Base-by-base conservation (phyloP, 495 filamentous ascomycete species). In the Chaetomium fimeti region DNA sequence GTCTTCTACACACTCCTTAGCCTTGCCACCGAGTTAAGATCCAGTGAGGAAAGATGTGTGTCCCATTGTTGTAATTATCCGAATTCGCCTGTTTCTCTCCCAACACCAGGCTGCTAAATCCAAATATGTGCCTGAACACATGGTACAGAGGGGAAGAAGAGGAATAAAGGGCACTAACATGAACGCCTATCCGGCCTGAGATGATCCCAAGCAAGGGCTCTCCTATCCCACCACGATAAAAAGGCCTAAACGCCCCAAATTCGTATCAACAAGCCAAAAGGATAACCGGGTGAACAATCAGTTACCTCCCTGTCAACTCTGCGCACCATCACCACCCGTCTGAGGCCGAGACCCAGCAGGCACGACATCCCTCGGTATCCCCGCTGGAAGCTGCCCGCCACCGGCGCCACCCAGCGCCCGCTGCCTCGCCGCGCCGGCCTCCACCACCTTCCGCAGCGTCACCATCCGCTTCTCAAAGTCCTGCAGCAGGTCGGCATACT, bases 401-500 rank as follows among this genome's bases (percentile, higher is more conserved):
- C 4, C 20, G 3, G 13, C 48, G 38, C 45, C 57, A 24, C 42
- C 57, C 3, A 68, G 36, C n/a, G 64, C 70, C 49, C 74, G 70
- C 66, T 75, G 75, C 25, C 75, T 71, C 40, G 75, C 78, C 40
- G 77, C 77, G 20, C 77, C 74, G 12, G 73, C 76, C 25, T 77
- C 79, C 16, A 84, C 77, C 5, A 86, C 77, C 66, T 76, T 77
- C 61, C 79, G 71, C 56, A 86, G 65, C 22, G 80, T 71, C 4
- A 64, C 75, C 83, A 92, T 86, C 66, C 87, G 78, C 66, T 81
- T 85, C 62, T 88, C 84, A 76, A 91, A 92, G 43, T 87, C 83
- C 56, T 85, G 84, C 64, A 89, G 78, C 76, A 92, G 78, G 38
- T 79, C 80, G 38, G 82, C 76, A 66, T 82, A 81, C 49, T 81